Conservation (phyloP, 73 alveolate species). For the Paramecium tetraurelia region DNA sequence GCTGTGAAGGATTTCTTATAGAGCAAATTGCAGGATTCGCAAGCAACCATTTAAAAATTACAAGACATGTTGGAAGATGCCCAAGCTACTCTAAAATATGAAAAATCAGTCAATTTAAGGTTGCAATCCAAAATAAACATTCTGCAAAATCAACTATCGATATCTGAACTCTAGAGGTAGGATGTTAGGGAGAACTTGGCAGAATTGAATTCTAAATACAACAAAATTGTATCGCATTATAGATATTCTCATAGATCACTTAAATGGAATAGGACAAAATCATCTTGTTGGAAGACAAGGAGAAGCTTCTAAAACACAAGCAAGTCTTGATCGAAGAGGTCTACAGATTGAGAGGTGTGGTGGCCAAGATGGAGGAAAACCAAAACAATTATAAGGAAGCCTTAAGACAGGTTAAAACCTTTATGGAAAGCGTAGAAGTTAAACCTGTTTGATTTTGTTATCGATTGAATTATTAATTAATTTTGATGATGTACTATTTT, state of each 20-base stretch:
- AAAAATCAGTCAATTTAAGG: slow-evolving; percentile 28
- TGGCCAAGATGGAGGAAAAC: neutral
- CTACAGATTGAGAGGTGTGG: slow-evolving; percentile 2
- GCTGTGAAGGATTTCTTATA: slow-evolving; percentile 33
- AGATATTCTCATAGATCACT: neutral
- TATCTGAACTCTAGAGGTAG: slow-evolving; percentile 18
- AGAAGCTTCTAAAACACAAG: neutral
- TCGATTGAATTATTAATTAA: neutral
- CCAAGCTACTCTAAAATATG: slow-evolving; percentile 14
- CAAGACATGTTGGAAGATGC: slow-evolving; percentile 26
- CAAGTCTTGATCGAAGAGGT: slow-evolving; percentile 24
- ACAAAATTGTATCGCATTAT: neutral
- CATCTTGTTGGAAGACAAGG: neutral
- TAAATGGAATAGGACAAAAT: slow-evolving; percentile 20
- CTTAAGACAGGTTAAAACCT: neutral
- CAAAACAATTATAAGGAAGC: slow-evolving; percentile 39
- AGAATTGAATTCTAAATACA: slow-evolving; percentile 33
- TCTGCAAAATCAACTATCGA: neutral
- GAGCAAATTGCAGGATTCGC: neutral
- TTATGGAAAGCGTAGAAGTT: slow-evolving; percentile 46
- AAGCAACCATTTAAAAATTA: neutral
- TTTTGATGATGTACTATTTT: neutral
- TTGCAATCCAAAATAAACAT: slow-evolving; percentile 24
- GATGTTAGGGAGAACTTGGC: slow-evolving; percentile 37
- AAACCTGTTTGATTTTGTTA: slow-evolving; percentile 4